Evolutionary conservation across 2,329 filamentous ascomycete genomes (phyloP).

Genomic region (Ophiosphaerella korrae): DNA sequence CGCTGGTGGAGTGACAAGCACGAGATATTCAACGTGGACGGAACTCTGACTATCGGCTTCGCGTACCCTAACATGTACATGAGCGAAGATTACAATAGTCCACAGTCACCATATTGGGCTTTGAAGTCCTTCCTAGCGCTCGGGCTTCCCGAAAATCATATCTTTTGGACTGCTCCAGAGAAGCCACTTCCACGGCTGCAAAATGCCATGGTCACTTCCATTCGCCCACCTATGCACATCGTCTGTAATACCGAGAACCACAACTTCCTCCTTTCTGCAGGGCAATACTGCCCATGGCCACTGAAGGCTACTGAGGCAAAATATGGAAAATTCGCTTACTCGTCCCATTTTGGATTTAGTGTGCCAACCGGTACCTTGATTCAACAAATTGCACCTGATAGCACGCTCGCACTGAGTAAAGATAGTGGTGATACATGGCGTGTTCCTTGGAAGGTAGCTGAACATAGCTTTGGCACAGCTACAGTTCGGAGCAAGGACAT

Average conservation of each 20-base stretch:
- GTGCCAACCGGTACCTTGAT: conserved; percentile 48
- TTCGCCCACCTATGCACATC: conserved; percentile 52
- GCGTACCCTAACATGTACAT: conserved; percentile 59
- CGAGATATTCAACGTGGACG: conserved; percentile 56
- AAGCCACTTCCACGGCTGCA: conserved; percentile 35
- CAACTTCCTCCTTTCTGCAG: conserved; percentile 38
- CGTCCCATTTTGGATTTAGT: conserved; percentile 45
- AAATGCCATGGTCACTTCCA: background rate
- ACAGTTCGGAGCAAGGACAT: background rate
- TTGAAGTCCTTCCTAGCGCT: conserved; percentile 57
- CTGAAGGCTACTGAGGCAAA: conserved; percentile 45
- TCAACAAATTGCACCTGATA: conserved; percentile 50
- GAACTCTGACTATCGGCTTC: conserved; percentile 57
- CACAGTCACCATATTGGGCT: conserved; percentile 61
- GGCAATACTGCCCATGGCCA: conserved; percentile 45
- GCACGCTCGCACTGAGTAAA: conserved; percentile 45
- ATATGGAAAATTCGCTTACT: conserved; percentile 45
- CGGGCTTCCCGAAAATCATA: conserved; percentile 41
- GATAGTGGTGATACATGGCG: conserved; percentile 49
- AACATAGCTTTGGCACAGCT: conserved; percentile 1
- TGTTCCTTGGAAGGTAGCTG: conserved; percentile 41
- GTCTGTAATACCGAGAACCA: conserved; percentile 48
- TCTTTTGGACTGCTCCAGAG: conserved; percentile 56
- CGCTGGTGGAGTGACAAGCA: conserved; percentile 54
- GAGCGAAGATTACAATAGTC: conserved; percentile 63